phyloP scores from a whole-genome alignment of 2,329 filamentous ascomycete genomes.

The Ophiocordyceps camponoti-rufipedis region DNA sequence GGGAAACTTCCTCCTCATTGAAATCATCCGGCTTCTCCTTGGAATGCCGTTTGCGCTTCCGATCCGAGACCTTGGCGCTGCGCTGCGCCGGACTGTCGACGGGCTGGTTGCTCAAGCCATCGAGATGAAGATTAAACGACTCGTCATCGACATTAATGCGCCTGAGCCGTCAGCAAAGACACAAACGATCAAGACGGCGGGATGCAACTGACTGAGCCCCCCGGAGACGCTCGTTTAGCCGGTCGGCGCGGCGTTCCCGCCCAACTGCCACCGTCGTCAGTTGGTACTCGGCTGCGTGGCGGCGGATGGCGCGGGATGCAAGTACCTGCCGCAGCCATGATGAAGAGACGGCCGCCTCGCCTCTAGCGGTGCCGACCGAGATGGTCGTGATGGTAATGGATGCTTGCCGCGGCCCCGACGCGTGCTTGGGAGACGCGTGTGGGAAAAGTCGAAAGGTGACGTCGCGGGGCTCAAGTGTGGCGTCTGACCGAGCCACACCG shows the following conservation, averaged over 20 bases:
- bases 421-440: slow-evolving; percentile 1
- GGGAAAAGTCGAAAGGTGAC: slow-evolving; percentile 1
- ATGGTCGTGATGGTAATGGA: not conserved
- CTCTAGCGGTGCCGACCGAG: not conserved
- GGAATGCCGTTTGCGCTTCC: slow-evolving; percentile 20
- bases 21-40: slow-evolving; percentile 4
- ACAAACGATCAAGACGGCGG: not conserved
- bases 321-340: too few relatives aligned
- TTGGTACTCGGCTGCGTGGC: not conserved
- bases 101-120: slow-evolving; percentile 14
- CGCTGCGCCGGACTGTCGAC: slow-evolving; percentile 4
- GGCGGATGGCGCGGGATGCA: too few relatives aligned
- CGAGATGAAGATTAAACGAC: slow-evolving; percentile 36
- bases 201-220: slow-evolving; percentile 35
- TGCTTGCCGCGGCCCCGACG: not conserved
- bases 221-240: slow-evolving; percentile 45
- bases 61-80: slow-evolving; percentile 26
- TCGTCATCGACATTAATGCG: slow-evolving; percentile 40
- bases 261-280: slow-evolving; percentile 5
- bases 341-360: too few relatives aligned
- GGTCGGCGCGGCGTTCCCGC: slow-evolving; percentile 37
- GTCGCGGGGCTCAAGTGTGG: slow-evolving; percentile 1
- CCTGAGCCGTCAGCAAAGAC: slow-evolving; percentile 11
- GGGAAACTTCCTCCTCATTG: slow-evolving; percentile 2
- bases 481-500: not conserved